Evolutionary conservation across 1,284 basidiomycete genomes (phyloP).

Genomic region (Ceratobasidium sp.): DNA sequence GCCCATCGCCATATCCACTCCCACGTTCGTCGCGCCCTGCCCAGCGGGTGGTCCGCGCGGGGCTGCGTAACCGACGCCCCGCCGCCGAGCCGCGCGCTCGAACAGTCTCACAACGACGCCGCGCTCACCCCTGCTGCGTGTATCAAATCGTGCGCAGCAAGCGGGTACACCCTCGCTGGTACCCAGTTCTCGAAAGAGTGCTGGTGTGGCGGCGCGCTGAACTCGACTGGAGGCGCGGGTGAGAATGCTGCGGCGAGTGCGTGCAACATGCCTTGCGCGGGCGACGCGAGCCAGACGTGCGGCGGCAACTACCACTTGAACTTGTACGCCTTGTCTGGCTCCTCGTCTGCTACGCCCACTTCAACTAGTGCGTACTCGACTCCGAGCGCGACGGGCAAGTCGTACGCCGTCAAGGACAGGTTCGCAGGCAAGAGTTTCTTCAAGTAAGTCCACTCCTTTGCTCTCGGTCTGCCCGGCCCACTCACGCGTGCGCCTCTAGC

Average conservation of each 20-base stretch:
- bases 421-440: slow-evolving; percentile 58
- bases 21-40: slow-evolving; percentile 31
- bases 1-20: slow-evolving; percentile 22
- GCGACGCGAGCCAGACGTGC: slow-evolving; percentile 24
- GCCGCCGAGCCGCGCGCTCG: slow-evolving; percentile 28
- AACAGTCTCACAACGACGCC: slow-evolving; percentile 11
- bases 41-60: slow-evolving; percentile 20
- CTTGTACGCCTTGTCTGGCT: slow-evolving; percentile 17
- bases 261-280: slow-evolving; percentile 33
- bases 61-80: slow-evolving; percentile 32
- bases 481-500: background rate
- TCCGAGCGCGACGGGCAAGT: slow-evolving; percentile 25
- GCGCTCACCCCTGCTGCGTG: slow-evolving; percentile 17
- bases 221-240: background rate
- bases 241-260: background rate
- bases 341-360: slow-evolving; percentile 1
- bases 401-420: slow-evolving; percentile 53
- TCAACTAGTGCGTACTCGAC: background rate
- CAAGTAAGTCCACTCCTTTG: slow-evolving; percentile 47
- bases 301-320: slow-evolving; percentile 35
- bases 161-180: slow-evolving; percentile 29
- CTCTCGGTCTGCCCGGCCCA: slow-evolving; percentile 4
- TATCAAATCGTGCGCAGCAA: slow-evolving; percentile 34
- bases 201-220: slow-evolving; percentile 29
- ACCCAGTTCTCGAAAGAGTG: slow-evolving; percentile 37